phyloP scores from a whole-genome alignment of 495 filamentous ascomycete genomes.

The Penicillium lagena region DNA sequence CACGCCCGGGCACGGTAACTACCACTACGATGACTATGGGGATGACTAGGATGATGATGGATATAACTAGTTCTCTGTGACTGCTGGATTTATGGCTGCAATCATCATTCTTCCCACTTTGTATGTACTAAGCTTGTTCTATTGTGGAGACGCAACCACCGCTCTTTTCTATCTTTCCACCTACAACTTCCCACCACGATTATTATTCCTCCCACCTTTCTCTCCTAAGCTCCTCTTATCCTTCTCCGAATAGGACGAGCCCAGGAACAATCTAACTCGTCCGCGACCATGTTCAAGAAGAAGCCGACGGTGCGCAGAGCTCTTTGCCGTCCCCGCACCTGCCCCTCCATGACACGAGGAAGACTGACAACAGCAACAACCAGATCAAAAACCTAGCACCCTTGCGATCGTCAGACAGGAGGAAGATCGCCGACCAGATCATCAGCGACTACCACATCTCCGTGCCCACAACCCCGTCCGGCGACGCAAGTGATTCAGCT shows the following conservation, averaged over 20 bases:
- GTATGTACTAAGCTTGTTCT: neutral
- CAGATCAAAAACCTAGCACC: conserved; percentile 64
- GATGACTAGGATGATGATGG: neutral
- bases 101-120: neutral
- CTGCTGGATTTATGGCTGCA: neutral
- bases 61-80: neutral
- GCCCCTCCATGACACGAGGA: conserved; percentile 4
- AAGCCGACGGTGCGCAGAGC: conserved; percentile 56
- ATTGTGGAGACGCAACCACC: neutral
- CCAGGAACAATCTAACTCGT: neutral
- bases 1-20: neutral
- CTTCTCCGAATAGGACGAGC: neutral
- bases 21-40: neutral
- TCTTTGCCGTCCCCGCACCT: conserved; percentile 21
- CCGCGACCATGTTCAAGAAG: conserved; percentile 67
- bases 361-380: conserved; percentile 14
- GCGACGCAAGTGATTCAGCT: conserved; percentile 27
- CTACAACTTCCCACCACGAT: neutral
- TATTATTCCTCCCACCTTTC: neutral
- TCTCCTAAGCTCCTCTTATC: neutral
- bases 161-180: too few species aligned
- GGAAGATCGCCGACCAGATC: conserved; percentile 65
- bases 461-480: conserved; percentile 29
- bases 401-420: conserved; percentile 63
- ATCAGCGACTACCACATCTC: conserved; percentile 55